Conservation (phyloP, 495 filamentous ascomycete genomes). For the Trichoderma parareesei region DNA sequence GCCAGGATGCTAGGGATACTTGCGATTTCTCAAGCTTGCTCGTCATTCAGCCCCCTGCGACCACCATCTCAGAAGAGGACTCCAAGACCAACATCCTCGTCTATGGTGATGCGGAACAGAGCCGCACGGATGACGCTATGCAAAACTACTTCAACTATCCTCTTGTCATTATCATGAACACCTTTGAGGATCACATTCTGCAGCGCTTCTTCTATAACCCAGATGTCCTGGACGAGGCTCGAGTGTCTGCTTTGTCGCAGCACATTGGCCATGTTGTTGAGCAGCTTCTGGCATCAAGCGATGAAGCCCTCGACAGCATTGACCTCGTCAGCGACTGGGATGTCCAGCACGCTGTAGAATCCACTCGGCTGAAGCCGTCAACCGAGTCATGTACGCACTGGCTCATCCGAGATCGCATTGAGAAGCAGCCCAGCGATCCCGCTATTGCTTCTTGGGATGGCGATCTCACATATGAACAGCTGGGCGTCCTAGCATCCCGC, state of each 20-base stretch:
- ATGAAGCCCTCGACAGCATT: not conserved
- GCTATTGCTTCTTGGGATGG: constrained; percentile 45
- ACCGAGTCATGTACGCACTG: constrained; percentile 22
- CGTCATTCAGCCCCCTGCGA: constrained; percentile 22
- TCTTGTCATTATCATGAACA: not conserved
- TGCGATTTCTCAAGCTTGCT: constrained; percentile 36
- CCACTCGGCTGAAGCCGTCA: not conserved
- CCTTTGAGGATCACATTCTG: not conserved
- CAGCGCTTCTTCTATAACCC: not conserved
- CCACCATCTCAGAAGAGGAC: not conserved
- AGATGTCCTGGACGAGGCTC: not conserved
- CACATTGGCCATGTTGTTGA: not conserved
- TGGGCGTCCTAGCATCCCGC: constrained; percentile 35
- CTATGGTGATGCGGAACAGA: not conserved
- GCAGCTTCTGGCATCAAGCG: not conserved
- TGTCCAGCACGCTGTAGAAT: not conserved
- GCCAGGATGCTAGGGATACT: constrained; percentile 20
- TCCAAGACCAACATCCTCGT: not conserved
- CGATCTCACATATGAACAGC: constrained; percentile 40
- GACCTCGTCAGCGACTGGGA: constrained; percentile 3
- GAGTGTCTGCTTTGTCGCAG: not conserved
- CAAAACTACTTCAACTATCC: constrained; percentile 11
- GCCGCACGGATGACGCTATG: not conserved
- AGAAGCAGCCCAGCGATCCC: constrained; percentile 16
- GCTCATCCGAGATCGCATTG: constrained; percentile 17